phyloP scores from a whole-genome alignment of 345 rosid genomes.

The Raphanus sativus region DNA sequence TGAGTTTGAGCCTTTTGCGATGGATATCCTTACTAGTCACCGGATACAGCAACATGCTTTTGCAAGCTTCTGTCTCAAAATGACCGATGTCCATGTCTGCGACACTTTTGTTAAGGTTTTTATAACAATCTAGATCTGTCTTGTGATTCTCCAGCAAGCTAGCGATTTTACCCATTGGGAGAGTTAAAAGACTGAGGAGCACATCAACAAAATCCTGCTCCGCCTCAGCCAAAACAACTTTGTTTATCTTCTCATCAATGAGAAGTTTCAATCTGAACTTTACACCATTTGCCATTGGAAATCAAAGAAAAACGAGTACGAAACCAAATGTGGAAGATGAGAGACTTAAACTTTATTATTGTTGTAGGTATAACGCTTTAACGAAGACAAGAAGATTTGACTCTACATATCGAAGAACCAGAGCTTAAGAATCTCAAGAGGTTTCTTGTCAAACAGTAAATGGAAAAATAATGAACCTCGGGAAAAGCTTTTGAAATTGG shows the following conservation, averaged over 20 bases:
- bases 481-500: not conserved
- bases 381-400: not conserved
- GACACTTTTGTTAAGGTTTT: slow-evolving; percentile 22
- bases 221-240: slow-evolving; percentile 38
- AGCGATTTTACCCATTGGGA: slow-evolving; percentile 27
- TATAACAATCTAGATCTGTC: slow-evolving; percentile 1
- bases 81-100: not conserved
- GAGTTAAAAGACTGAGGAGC: slow-evolving; percentile 11
- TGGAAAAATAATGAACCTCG: not conserved
- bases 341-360: not conserved
- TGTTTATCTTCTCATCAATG: slow-evolving; percentile 14
- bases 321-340: not conserved
- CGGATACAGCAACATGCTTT: slow-evolving; percentile 16
- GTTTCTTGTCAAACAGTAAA: not conserved
- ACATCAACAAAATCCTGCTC: slow-evolving; percentile 30
- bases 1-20: slow-evolving; percentile 16
- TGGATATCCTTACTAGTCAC: slow-evolving; percentile 1
- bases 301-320: not conserved
- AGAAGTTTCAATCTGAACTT: slow-evolving; percentile 34
- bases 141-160: not conserved
- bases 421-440: slow-evolving; percentile 9
- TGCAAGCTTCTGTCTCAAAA: slow-evolving; percentile 5
- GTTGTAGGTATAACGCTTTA: not conserved
- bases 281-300: not conserved
- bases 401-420: not conserved